Evolutionary conservation across 768 basidiomycete species (phyloP).

Genomic region (Cystobasidium ongulense): DNA sequence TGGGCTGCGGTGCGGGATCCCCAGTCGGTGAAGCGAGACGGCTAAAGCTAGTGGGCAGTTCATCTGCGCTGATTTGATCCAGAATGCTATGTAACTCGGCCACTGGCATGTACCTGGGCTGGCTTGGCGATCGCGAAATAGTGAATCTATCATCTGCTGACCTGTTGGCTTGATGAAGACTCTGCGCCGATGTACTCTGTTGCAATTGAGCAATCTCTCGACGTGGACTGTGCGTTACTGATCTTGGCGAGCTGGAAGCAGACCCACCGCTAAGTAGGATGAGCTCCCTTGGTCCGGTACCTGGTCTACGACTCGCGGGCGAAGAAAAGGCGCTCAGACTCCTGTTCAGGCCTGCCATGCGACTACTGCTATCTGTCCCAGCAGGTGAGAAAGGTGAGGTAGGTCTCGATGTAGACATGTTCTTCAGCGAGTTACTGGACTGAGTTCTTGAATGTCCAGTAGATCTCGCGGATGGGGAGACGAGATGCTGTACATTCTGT

Average conservation of each 20-base stretch:
- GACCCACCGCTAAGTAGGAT: slow-evolving; percentile 1
- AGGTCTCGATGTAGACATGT: background rate
- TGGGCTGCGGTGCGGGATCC: background rate
- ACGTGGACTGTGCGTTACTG: background rate
- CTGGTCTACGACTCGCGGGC: background rate
- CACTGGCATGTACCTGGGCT: background rate
- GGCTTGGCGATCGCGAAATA: background rate
- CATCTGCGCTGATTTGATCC: background rate
- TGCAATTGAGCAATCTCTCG: background rate
- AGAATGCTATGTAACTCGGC: background rate
- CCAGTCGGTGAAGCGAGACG: background rate
- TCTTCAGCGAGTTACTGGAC: background rate
- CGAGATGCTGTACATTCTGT: background rate
- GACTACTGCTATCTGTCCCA: background rate
- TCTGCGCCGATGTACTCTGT: background rate
- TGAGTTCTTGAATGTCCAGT: background rate
- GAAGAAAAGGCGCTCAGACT: slow-evolving; percentile 2
- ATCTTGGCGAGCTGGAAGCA: background rate
- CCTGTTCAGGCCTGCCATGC: background rate
- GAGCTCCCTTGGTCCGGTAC: background rate
- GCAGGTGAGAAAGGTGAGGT: background rate
- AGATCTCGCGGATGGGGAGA: background rate
- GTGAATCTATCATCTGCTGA: background rate
- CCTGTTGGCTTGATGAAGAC: background rate
- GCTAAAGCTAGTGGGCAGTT: background rate